Evolutionary conservation across 495 filamentous ascomycete genomes (phyloP).

Genomic region (Aspergillus carlsbadensis): DNA sequence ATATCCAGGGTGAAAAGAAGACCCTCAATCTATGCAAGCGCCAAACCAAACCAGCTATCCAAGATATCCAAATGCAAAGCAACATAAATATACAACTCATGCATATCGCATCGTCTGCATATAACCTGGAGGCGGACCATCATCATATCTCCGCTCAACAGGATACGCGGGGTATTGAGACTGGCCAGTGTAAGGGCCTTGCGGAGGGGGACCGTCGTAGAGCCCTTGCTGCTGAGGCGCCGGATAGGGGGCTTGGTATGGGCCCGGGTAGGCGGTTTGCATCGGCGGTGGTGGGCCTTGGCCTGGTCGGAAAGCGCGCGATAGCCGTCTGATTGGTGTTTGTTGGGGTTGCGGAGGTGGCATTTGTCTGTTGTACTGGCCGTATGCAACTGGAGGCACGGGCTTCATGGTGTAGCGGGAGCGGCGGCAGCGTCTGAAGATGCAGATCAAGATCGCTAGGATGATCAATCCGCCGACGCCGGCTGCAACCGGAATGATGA

Average conservation of each 20-base stretch:
- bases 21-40: neutral
- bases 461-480: slow-evolving; percentile 69
- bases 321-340: slow-evolving; percentile 10
- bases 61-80: neutral
- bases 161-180: slow-evolving; percentile 3
- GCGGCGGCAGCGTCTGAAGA: slow-evolving; percentile 54
- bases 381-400: slow-evolving; percentile 24
- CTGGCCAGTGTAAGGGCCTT: neutral
- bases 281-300: slow-evolving; percentile 18
- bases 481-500: slow-evolving; percentile 71
- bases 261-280: neutral
- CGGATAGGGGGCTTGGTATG: neutral
- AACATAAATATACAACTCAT: neutral
- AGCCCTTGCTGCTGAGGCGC: slow-evolving; percentile 10
- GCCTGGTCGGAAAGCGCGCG: slow-evolving; percentile 3
- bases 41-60: neutral
- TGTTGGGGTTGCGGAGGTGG: slow-evolving; percentile 22
- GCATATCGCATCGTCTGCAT: slow-evolving; percentile 9
- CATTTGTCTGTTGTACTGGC: slow-evolving; percentile 22
- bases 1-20: neutral
- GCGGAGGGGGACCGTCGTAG: slow-evolving; percentile 16
- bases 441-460: slow-evolving; percentile 59
- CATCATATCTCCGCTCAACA: neutral
- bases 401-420: slow-evolving; percentile 28
- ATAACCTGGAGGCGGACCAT: slow-evolving; percentile 10